Base-by-base conservation (phyloP, 306 rosid species). In the Spatholobus suberectus region DNA sequence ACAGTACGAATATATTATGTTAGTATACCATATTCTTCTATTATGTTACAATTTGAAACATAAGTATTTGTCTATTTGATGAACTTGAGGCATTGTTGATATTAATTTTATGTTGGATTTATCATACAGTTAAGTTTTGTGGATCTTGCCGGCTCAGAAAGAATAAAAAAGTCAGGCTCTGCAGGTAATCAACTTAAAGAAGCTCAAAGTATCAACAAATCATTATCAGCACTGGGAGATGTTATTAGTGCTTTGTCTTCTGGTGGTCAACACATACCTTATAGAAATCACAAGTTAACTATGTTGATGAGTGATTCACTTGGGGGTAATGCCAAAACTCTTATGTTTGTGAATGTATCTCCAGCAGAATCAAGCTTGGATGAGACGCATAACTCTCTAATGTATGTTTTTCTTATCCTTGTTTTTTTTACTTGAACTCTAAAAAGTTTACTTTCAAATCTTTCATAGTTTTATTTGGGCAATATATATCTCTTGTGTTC, bases 271-370 rank as follows among this genome's bases (percentile, higher is more conserved):
- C 98, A 94, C 83, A 94, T 92, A 72, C 98, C 98, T 35, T 94
- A 94, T 12, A 90, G 98, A 82, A 96, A 96, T 86, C 98, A 94
- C 81, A 96, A 94, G 86, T 81, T 96, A 79, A 96, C 99, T 2
- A 94, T 96, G 99, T 86, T 96, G 29, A 96, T 96, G 98, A 94
- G 99, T 84, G 99, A 94, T 81, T 96, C 98, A 32, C 93, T 92
- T 11, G 99, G 98, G 67, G 99, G 98, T 10, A 96, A 96, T 78
- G 98, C 99, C 29, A 96, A 96, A 79, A 96, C 97, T 12, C 96
- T 96, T 0, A 96, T 96, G 99, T 94, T 96, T 43, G 99, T 96
- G 20, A 96, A 96, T 54, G 92, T 94, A 21, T 96, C 99, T 59
- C 98, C 98, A 2, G 84, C 89, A 4, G 97, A 90, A 77, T 89